Base-by-base conservation (phyloP, 2,329 filamentous ascomycete genomes). In the Pseudofabraea citricarpa region DNA sequence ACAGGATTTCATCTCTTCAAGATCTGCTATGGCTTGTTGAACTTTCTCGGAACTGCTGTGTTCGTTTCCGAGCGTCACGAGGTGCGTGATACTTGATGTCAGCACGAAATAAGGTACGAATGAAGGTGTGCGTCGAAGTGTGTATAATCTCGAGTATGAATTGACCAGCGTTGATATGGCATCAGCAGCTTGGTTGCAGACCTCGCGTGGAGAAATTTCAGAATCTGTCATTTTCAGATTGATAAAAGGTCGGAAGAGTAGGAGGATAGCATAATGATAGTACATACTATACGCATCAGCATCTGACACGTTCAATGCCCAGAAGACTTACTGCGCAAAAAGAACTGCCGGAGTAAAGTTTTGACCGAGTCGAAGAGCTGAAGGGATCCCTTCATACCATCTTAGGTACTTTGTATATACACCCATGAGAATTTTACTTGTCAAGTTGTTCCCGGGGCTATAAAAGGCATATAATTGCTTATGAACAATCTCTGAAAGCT, bases 261-360 rank as follows among this genome's bases (percentile, higher is more conserved):
- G 74, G 0, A 85, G 62, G n/a, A 83, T 82, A 22, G 79, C 75
- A 48, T 81, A 83, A 55, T 86, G 76, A 56, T 85, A 85, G 50
- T 85, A 80, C 81, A 86, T 83, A 59, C 79, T 83, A 46, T 5
- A 10, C 8, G 6, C 37, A 38, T 8, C 2, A 15, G 15, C 16
- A 20, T 6, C n/a, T 18, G 31, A 6, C 27, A 24, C 12, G 6
- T 19, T 23, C 20, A 13, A 13, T 7, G 16, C n/a, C 5, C 10
- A 20, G n/a, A 18, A 13, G 19, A 73, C 85, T 70, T 69, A 88
- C 85, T 89, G 85, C 27, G 85, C 75, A 48, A 86, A 83, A 16
- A 90, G 65, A 26, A 88, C 83, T 36, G 86, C 81, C 9, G 85
- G 84, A 3, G 84, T 83, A 41, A 85, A 85, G 52, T 83, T 85